phyloP scores from a whole-genome alignment of 2,329 filamentous ascomycete species.

The Thielaviopsis ethacetica region DNA sequence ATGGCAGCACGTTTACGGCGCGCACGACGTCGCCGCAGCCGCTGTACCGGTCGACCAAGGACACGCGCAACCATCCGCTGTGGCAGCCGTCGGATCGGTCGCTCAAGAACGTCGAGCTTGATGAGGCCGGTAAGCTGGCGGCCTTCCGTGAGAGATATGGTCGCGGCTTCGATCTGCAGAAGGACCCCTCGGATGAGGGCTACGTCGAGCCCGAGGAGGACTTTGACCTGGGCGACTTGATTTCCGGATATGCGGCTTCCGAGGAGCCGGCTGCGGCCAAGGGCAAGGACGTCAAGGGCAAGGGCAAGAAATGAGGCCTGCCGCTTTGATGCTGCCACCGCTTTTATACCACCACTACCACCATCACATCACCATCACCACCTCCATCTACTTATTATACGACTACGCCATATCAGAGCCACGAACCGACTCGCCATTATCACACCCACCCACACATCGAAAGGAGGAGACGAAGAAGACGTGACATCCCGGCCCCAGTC shows the following conservation, averaged over 20 bases:
- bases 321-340: too few species aligned
- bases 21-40: constrained; percentile 58
- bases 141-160: constrained; percentile 80
- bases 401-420: not conserved
- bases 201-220: constrained; percentile 16
- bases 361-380: not conserved
- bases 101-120: constrained; percentile 76
- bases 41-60: constrained; percentile 49
- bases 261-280: constrained; percentile 16
- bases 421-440: not conserved
- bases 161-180: constrained; percentile 56
- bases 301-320: constrained; percentile 26
- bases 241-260: constrained; percentile 29
- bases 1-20: constrained; percentile 70
- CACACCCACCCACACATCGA: not conserved
- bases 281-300: constrained; percentile 17
- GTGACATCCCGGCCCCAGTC: not conserved
- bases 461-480: not conserved
- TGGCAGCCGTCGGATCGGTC: constrained; percentile 81
- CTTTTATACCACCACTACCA: not conserved
- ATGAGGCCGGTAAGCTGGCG: constrained; percentile 79
- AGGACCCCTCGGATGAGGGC: constrained; percentile 18
- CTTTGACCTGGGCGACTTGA: constrained; percentile 30
- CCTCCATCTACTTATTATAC: not conserved
- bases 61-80: constrained; percentile 72